Evolutionary conservation across 495 filamentous ascomycete genomes (phyloP).

Genomic region (Bryoglossum gracile): DNA sequence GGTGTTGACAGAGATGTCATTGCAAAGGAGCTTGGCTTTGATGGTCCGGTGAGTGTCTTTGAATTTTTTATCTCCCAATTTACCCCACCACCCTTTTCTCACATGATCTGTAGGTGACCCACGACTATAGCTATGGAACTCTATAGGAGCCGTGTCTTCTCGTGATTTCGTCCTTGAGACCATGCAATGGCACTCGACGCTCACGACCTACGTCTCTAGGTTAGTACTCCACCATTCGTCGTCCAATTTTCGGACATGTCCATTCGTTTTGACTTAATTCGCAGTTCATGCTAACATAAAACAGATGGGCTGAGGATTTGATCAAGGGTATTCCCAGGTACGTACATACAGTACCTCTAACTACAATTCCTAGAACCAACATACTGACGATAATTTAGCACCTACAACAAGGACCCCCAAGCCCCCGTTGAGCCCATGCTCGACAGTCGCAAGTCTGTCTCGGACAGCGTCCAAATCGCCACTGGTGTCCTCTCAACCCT

Average conservation of each 20-base stretch:
- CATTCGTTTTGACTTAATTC: too few species aligned
- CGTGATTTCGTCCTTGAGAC: constrained; percentile 86
- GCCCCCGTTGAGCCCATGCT: constrained; percentile 85
- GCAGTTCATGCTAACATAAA: too few species aligned
- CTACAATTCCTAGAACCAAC: too few species aligned
- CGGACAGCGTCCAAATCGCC: constrained; percentile 79
- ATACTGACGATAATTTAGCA: too few species aligned
- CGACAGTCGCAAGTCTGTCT: constrained; percentile 79
- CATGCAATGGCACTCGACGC: constrained; percentile 79
- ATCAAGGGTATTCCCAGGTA: too few species aligned
- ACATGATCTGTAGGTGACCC: too few species aligned
- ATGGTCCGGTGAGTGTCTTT: constrained; percentile 40
- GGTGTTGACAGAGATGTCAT: constrained; percentile 82
- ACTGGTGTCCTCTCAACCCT: constrained; percentile 36
- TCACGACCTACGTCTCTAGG: constrained; percentile 82
- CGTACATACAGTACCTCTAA: too few species aligned
- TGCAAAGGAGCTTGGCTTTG: constrained; percentile 84
- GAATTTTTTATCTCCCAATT: background rate
- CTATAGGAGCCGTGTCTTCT: constrained; percentile 72
- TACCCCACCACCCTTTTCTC: too few species aligned
- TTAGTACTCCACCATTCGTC: constrained; percentile 24
- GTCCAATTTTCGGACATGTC: too few species aligned
- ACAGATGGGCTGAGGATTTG: too few species aligned
- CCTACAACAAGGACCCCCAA: constrained; percentile 36
- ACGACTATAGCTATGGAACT: constrained; percentile 56